Percentiles rank a stretch among this genome's conserved stretches.
phyloP scores from a whole-genome alignment of 2,329 filamentous ascomycete species.

The Colletotrichum spinosum region DNA sequence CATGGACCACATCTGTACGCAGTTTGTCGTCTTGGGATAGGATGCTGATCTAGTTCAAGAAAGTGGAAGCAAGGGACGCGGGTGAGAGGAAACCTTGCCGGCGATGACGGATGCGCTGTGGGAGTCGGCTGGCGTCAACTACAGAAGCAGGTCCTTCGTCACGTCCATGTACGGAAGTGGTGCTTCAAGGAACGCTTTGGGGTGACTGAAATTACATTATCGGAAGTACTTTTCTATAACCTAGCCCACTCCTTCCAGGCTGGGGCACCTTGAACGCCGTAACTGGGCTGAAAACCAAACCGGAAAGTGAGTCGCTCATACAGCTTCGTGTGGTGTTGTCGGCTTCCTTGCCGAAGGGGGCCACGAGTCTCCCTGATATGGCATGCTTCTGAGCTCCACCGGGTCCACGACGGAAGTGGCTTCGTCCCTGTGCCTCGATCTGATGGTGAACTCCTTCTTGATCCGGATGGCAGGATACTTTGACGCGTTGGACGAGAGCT shows the following conservation, averaged over 20 bases:
- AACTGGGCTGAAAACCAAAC: not conserved
- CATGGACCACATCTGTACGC: too few species aligned
- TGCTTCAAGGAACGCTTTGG: slow-evolving; percentile 13
- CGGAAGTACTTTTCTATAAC: not conserved
- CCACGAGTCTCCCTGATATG: slow-evolving; percentile 14
- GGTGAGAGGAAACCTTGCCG: too few species aligned
- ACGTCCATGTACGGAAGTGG: not conserved
- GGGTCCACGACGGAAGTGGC: slow-evolving; percentile 5
- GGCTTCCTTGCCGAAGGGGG: slow-evolving; percentile 15
- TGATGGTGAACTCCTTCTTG: slow-evolving; percentile 27
- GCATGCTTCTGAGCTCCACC: slow-evolving; percentile 7
- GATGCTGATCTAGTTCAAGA: too few species aligned
- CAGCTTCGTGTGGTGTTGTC: slow-evolving; percentile 20
- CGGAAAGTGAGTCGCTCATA: not conserved
- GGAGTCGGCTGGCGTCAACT: too few species aligned
- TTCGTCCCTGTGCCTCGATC: slow-evolving; percentile 25
- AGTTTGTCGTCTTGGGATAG: too few species aligned
- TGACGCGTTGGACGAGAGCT: slow-evolving; percentile 12
- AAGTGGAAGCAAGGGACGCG: too few species aligned
- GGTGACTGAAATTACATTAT: slow-evolving; percentile 16
- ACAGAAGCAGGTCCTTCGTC: too few species aligned
- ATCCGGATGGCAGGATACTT: slow-evolving; percentile 12
- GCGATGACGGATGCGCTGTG: too few species aligned
- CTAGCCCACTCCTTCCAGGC: slow-evolving; percentile 14
- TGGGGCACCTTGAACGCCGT: not conserved